Percentiles rank a stretch among this genome's conserved stretches.
Evolutionary conservation across 192 early-diverging fungal species (phyloP).

Genomic region (Rhizoclosmatium globosum): DNA sequence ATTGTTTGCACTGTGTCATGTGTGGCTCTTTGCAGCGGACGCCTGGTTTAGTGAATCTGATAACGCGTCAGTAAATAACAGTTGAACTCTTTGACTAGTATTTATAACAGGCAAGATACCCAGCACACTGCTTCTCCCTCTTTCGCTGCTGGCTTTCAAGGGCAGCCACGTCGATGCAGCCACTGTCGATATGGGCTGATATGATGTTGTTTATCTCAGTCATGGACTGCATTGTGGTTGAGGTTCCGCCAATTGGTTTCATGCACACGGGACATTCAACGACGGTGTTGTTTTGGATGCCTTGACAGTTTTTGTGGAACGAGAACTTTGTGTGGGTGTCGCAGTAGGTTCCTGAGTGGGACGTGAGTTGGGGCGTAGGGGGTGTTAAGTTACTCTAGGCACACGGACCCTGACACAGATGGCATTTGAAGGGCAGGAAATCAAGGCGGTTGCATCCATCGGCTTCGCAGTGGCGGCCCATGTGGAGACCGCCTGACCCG

Average conservation of each 20-base stretch:
- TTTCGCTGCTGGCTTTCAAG: slow-evolving; percentile 4
- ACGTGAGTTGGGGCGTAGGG: no score
- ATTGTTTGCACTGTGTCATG: slow-evolving; percentile 2
- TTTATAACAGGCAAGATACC: background rate
- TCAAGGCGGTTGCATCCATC: slow-evolving; percentile 35
- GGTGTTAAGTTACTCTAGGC: no score
- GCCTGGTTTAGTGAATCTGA: background rate
- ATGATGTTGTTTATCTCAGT: slow-evolving; percentile 27
- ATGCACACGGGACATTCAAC: slow-evolving; percentile 32
- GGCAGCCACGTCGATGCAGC: slow-evolving; percentile 5
- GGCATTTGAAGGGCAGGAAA: slow-evolving; percentile 43
- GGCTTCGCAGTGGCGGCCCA: slow-evolving; percentile 6
- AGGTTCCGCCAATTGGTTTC: slow-evolving; percentile 6
- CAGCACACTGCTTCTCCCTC: slow-evolving; percentile 16
- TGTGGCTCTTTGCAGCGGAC: background rate
- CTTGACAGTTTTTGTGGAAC: slow-evolving; percentile 19
- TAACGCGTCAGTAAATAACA: background rate
- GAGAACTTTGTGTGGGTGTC: slow-evolving; percentile 26
- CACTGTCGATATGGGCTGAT: slow-evolving; percentile 13
- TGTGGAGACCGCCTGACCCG: slow-evolving; percentile 1
- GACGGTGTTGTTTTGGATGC: slow-evolving; percentile 13
- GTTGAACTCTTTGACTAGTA: no score
- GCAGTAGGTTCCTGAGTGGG: slow-evolving; percentile 23
- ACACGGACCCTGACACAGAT: slow-evolving; percentile 2
- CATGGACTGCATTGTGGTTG: background rate